Evolutionary conservation across 1,139 yeast genomes (phyloP).

Genomic region (Debaryomyces fabryi): DNA sequence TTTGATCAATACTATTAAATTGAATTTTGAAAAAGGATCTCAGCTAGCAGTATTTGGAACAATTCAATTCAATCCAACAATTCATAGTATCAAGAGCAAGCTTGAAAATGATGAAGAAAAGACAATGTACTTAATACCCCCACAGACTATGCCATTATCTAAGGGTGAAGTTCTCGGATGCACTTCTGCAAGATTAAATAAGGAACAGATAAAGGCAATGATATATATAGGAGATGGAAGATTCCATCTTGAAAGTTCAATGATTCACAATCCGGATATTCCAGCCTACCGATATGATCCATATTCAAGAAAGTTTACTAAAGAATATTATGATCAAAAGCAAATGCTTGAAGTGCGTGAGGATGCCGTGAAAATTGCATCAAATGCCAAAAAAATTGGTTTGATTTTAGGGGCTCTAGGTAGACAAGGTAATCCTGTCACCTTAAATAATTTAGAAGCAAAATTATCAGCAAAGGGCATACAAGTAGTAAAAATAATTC

Average conservation of each 20-base stretch:
- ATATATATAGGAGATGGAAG: constrained; percentile 95
- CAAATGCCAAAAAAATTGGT: constrained; percentile 73
- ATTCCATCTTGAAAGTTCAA: constrained; percentile 91
- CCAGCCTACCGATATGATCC: constrained; percentile 97
- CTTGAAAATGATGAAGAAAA: constrained; percentile 52
- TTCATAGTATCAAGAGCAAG: constrained; percentile 73
- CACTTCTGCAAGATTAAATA: constrained; percentile 80
- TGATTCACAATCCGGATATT: constrained; percentile 93
- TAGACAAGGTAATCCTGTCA: constrained; percentile 87
- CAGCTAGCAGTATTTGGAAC: constrained; percentile 87
- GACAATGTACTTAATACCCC: constrained; percentile 71
- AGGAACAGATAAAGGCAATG: constrained; percentile 70
- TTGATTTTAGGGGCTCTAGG: constrained; percentile 94
- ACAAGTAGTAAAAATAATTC: constrained; percentile 75
- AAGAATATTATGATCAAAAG: constrained; percentile 83
- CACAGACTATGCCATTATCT: constrained; percentile 90
- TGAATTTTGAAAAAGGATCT: constrained; percentile 65
- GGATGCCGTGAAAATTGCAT: constrained; percentile 65
- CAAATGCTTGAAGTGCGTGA: constrained; percentile 76
- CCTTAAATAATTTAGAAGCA: constrained; percentile 66
- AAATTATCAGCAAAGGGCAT: constrained; percentile 57
- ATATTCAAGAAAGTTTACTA: constrained; percentile 84
- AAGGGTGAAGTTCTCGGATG: constrained; percentile 97
- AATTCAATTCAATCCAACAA: constrained; percentile 93
- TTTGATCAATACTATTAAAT: constrained; percentile 70